Base-by-base conservation (phyloP, 2,329 filamentous ascomycete genomes). In the Alternaria longipes region DNA sequence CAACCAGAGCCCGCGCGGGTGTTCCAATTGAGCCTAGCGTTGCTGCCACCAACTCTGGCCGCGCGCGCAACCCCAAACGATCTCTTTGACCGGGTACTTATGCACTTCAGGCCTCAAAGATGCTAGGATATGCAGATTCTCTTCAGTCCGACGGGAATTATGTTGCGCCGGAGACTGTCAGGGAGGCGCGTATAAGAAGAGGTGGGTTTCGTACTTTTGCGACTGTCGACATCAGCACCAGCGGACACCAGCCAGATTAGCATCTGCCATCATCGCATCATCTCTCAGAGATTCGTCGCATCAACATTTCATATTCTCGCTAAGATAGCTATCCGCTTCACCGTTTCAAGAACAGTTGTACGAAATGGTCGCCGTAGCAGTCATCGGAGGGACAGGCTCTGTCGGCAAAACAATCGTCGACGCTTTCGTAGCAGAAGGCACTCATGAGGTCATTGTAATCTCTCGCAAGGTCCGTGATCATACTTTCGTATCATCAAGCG, bases 331-430 rank as follows among this genome's bases (percentile, higher is more conserved):
- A 38, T n/a, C 1, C 7, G n/a, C 8, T 18, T 3, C 5, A 36
- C 2, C 32, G 6, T 36, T 1, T 36, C 32, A 7, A 36, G 6
- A n/a, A 38, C 16, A 3, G 4, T 24, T 3, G 2, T 41, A 41
- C 58, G 56, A 32, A 45, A 83, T 82, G 81, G 67, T 74, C 14
- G 69, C 79, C 20, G 73, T 85, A 40, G 83, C 81, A 51, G 78
- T 85, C 16, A 81, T 81, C 5, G 83, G 83, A 50, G 83, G 83
- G 14, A 81, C 79, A 1, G 82, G 83, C 24, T 74, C 73, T n/a
- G 71, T 85, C 2, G 83, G 83, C 12, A 78, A 77, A 18, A 79
- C 82, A 2, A 75, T 86, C 30, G 80, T 85, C 20, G 82, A 85
- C 18, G 79, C 74, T 22, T 63, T 85, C 16, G 64, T 64, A 8